These are phyloP conservation scores for Veloboletus limbatus DNA, from an alignment of 1,284 basidiomycete species.

Conservation along the genomic window DNA sequence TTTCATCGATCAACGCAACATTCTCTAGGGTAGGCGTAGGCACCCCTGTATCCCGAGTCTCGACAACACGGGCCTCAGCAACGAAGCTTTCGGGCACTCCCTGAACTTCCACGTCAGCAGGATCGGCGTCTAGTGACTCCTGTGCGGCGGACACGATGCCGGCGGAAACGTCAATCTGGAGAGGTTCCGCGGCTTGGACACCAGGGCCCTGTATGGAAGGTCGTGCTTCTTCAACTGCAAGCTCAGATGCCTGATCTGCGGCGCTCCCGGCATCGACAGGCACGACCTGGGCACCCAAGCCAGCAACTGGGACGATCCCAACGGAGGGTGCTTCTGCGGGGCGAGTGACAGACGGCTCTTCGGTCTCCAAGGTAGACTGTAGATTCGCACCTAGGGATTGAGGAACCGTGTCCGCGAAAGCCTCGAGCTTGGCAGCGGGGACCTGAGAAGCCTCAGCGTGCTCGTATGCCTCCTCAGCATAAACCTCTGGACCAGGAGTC, in stretches of 20 bases:
- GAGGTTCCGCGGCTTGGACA: constrained; percentile 1
- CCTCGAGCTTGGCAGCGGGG: constrained; percentile 1
- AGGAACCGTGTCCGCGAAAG: constrained; percentile 3
- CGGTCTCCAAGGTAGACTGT: not conserved
- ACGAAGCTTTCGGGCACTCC: constrained; percentile 5
- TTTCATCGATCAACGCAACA: constrained; percentile 35
- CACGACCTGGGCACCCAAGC: not conserved
- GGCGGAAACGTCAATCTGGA: not conserved
- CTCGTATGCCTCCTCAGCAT: constrained; percentile 25
- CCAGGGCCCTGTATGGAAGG: not conserved
- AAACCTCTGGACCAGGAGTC: constrained; percentile 39
- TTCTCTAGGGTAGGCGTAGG: constrained; percentile 32
- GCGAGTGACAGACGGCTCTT: not conserved
- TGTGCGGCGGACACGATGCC: not conserved
- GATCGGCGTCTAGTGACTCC: not conserved
- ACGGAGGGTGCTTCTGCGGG: constrained; percentile 1
- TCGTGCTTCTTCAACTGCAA: constrained; percentile 3
- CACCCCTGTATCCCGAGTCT: constrained; percentile 4
- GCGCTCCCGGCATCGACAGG: constrained; percentile 5
- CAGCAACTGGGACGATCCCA: not conserved
- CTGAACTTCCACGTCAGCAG: constrained; percentile 8
- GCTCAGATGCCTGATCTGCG: constrained; percentile 6
- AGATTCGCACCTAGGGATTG: constrained; percentile 10
- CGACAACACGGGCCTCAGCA: constrained; percentile 1
- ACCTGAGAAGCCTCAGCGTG: not conserved